These are phyloP conservation scores for Obelidium mucronatum DNA, from an alignment of 192 early-diverging fungal species.

Conservation along the genomic window DNA sequence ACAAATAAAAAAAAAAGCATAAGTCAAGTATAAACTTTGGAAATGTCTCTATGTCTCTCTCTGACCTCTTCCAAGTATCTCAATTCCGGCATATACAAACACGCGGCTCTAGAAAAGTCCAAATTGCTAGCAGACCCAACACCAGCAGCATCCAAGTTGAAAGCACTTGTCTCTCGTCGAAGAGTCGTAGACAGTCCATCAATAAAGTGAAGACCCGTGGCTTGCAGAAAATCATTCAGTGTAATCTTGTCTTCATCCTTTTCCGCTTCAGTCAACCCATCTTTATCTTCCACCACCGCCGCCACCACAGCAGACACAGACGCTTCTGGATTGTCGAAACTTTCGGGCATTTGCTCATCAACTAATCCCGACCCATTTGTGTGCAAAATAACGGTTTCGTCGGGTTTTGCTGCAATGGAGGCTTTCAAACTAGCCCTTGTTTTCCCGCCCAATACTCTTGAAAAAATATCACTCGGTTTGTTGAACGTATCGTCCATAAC, in stretches of 20 bases:
- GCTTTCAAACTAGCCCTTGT: too few relatives aligned
- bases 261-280: too few relatives aligned
- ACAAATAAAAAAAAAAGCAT: neutral
- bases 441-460: neutral
- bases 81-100: constrained; percentile 46
- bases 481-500: constrained; percentile 28
- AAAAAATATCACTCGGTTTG: constrained; percentile 17
- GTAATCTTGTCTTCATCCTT: constrained; percentile 2
- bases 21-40: too few relatives aligned
- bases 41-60: too few relatives aligned
- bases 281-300: neutral
- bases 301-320: neutral
- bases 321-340: too few relatives aligned
- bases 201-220: constrained; percentile 45
- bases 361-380: too few relatives aligned
- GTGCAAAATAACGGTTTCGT: too few relatives aligned
- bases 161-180: constrained; percentile 47
- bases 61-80: constrained; percentile 42
- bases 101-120: constrained; percentile 43
- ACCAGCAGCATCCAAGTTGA: constrained; percentile 10
- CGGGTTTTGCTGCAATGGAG: too few relatives aligned
- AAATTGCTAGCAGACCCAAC: constrained; percentile 5
- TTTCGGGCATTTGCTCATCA: too few relatives aligned
- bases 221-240: constrained; percentile 45
- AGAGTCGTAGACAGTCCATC: constrained; percentile 40